Base-by-base conservation (phyloP, 495 filamentous ascomycete species). In the Astrocystis sublimbata region DNA sequence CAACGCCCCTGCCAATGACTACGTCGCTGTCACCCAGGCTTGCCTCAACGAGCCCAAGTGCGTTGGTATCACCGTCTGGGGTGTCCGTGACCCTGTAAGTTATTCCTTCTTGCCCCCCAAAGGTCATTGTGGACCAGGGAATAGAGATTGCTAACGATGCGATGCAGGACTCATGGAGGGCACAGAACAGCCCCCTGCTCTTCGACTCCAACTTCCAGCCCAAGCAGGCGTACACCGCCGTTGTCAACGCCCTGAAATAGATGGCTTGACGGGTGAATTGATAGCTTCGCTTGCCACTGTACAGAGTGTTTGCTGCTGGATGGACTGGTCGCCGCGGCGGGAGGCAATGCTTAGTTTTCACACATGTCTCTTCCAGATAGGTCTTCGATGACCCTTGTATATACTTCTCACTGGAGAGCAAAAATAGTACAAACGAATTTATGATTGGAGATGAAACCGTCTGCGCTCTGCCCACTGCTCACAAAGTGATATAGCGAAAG, bases 41-140 rank as follows among this genome's bases (percentile, higher is more conserved):
- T 92, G 89, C 66, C 68, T 89, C 41, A 75, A 79, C 60, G 79
- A 86, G 67, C 61, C 78, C 9, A 88, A 86, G 72, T 92, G 89
- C 71, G 81, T 91, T 21, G 88, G 88, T 59, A 85, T 92, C 65
- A 91, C 89, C 17, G 87, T 88, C 35, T 92, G 89, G 89, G 89
- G 89, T 69, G 85, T 92, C 6, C 77, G 84, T 59, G 89, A 91
- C 65, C 70, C 73, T 24, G 86, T 86, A 71, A 76, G 79, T 71
- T 30, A 30, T 15, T 1, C 7, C 19, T 10, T 31, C 28, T 30
- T 13, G 33, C 13, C 33, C 13, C 15, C 9, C 10, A 3, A 4
- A 17, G 17, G 17, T 31, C 10, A 15, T 17, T 47, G 45, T 26
- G 42, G 4, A 21, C 4, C 26, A 5, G 19, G 17, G 45, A 23